Percentiles rank a stretch among this genome's conserved stretches.
These are phyloP conservation scores for Arabis hirsuta DNA, from an alignment of 345 rosid genomes.

Conservation along the genomic window DNA sequence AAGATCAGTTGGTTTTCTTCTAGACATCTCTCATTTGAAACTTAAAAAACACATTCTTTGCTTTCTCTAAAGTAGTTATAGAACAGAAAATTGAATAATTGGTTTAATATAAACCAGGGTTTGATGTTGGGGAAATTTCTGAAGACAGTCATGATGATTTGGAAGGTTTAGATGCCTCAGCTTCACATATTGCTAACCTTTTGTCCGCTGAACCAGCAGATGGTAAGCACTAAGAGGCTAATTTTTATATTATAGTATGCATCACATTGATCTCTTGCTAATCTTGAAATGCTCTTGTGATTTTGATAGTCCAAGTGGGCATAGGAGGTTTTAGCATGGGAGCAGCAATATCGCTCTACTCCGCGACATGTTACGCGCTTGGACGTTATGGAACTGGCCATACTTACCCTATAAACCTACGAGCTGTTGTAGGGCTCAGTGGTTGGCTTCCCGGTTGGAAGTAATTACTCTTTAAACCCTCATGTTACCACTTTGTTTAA, in stretches of 20 bases:
- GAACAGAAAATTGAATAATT: neutral
- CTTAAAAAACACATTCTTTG: neutral
- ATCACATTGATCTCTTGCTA: slow-evolving; percentile 6
- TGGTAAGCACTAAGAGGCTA: slow-evolving; percentile 46
- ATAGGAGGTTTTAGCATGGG: slow-evolving; percentile 98
- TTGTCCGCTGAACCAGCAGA: slow-evolving; percentile 90
- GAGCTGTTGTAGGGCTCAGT: slow-evolving; percentile 63
- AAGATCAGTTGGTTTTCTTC: slow-evolving; percentile 35
- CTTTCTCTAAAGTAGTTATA: slow-evolving; percentile 3
- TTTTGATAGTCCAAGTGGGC: slow-evolving; percentile 73
- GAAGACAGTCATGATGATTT: slow-evolving; percentile 83
- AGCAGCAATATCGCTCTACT: slow-evolving; percentile 86
- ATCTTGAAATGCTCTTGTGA: slow-evolving; percentile 9
- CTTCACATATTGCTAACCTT: slow-evolving; percentile 84
- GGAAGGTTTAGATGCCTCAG: slow-evolving; percentile 94
- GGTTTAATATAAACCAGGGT: slow-evolving; percentile 57
- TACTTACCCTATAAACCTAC: slow-evolving; percentile 63
- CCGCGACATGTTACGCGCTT: slow-evolving; percentile 71
- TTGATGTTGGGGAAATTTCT: slow-evolving; percentile 83
- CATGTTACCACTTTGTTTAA: neutral
- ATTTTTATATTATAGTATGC: neutral
- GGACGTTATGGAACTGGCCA: slow-evolving; percentile 76
- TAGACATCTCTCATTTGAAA: slow-evolving; percentile 16
- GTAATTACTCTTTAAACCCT: slow-evolving; percentile 44
- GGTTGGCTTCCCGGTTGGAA: slow-evolving; percentile 96